A percentile compares a stretch with the other conserved stretches of the same genome.
phyloP scores from a whole-genome alignment of 192 early-diverging fungal genomes.

The Coemansia sp. region DNA sequence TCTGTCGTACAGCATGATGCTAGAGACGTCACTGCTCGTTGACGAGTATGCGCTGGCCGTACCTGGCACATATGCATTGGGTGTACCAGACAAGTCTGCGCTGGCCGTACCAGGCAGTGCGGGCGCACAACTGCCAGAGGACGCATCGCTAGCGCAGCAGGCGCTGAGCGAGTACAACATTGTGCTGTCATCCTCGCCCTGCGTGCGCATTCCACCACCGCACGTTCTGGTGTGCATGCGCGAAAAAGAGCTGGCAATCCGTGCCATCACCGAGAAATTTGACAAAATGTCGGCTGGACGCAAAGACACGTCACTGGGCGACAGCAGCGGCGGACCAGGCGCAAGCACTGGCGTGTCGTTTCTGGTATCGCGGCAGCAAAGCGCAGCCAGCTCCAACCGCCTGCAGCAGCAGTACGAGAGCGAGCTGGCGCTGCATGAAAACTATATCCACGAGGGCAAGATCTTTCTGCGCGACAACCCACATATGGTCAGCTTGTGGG shows the following conservation, averaged over 20 bases:
- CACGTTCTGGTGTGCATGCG: conserved; percentile 71
- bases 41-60: conserved; percentile 73
- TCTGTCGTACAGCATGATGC: conserved; percentile 82
- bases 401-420: conserved; percentile 55
- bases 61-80: conserved; percentile 27
- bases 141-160: conserved; percentile 47
- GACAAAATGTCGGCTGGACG: conserved; percentile 25
- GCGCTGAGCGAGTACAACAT: conserved; percentile 63
- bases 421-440: conserved; percentile 48
- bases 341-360: conserved; percentile 41
- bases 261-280: conserved; percentile 31
- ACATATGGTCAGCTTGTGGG: conserved; percentile 48
- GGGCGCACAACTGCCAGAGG: neutral
- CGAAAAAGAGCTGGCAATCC: conserved; percentile 57
- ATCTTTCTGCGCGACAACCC: conserved; percentile 47
- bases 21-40: conserved; percentile 77
- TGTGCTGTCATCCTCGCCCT: conserved; percentile 85
- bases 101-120: no score
- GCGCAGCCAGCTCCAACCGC: conserved; percentile 48
- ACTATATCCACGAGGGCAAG: conserved; percentile 44
- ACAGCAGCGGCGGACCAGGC: neutral
- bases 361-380: conserved; percentile 51
- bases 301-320: conserved; percentile 10
- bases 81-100: neutral
- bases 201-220: conserved; percentile 82